phyloP scores from a whole-genome alignment of 495 filamentous ascomycete genomes.

The Astrocystis sublimbata region DNA sequence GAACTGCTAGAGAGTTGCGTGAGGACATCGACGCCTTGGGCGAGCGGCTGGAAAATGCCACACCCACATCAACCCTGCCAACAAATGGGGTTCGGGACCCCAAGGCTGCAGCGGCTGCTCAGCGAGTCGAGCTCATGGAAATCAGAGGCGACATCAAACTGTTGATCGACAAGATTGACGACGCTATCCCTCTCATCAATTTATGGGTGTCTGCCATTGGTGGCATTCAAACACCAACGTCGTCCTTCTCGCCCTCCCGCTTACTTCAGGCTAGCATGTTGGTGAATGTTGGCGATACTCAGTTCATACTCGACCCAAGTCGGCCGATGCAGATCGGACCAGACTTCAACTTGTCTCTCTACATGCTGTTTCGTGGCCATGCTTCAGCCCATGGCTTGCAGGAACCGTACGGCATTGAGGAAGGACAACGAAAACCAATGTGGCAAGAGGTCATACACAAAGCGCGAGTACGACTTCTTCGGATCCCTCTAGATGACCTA shows the following conservation, averaged over 20 bases:
- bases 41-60: slow-evolving; percentile 69
- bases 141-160: slow-evolving; percentile 76
- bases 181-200: slow-evolving; percentile 90
- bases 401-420: slow-evolving; percentile 48
- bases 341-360: slow-evolving; percentile 83
- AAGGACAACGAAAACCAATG: slow-evolving; percentile 66
- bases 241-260: slow-evolving; percentile 71
- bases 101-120: slow-evolving; percentile 31
- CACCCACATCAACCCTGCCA: slow-evolving; percentile 61
- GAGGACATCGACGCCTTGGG: slow-evolving; percentile 87
- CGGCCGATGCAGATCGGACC: slow-evolving; percentile 82
- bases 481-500: slow-evolving; percentile 39
- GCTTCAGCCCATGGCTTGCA: slow-evolving; percentile 36
- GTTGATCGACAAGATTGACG: slow-evolving; percentile 79
- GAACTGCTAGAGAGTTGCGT: slow-evolving; percentile 81
- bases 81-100: slow-evolving; percentile 52
- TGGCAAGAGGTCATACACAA: slow-evolving; percentile 99
- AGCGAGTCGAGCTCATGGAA: slow-evolving; percentile 61
- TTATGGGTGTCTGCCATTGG: slow-evolving; percentile 96
- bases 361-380: slow-evolving; percentile 94
- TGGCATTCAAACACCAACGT: slow-evolving; percentile 55
- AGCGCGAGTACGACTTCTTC: slow-evolving; percentile 75
- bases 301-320: slow-evolving; percentile 67
- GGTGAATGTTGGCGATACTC: slow-evolving; percentile 82
- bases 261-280: slow-evolving; percentile 93